Evolutionary conservation across 345 rosid species (phyloP).

Genomic region (Lepidium didymum): DNA sequence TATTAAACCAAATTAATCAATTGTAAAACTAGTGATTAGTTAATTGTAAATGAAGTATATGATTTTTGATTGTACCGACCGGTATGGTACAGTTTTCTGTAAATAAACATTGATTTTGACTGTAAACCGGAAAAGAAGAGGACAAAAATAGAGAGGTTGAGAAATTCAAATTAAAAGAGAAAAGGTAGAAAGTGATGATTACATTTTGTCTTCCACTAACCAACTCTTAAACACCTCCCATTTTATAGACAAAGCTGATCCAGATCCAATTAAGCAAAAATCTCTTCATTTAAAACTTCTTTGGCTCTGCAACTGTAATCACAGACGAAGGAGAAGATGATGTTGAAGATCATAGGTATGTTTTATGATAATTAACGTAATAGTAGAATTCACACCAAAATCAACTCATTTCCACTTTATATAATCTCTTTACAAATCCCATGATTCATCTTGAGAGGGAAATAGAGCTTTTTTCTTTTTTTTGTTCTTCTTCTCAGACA

Average conservation of each 20-base stretch:
- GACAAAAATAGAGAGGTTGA: background rate
- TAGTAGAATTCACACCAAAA: conserved; percentile 23
- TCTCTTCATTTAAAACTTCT: background rate
- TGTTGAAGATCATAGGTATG: conserved; percentile 2
- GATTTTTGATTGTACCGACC: background rate
- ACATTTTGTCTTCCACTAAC: conserved; percentile 33
- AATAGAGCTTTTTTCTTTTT: background rate
- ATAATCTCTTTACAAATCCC: conserved; percentile 26
- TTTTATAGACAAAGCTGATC: conserved; percentile 7
- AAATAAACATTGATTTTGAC: background rate
- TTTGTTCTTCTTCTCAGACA: conserved; percentile 16
- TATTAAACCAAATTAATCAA: conserved; percentile 5
- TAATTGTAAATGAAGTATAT: too few species aligned
- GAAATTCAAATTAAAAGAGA: conserved; percentile 14
- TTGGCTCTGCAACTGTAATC: conserved; percentile 4
- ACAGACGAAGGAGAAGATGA: conserved; percentile 2
- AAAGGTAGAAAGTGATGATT: conserved; percentile 28
- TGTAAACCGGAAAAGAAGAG: conserved; percentile 2
- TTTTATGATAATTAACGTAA: background rate
- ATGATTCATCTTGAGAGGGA: conserved; percentile 8
- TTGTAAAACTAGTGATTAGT: conserved; percentile 8
- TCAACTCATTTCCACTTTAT: conserved; percentile 24
- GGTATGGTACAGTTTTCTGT: background rate
- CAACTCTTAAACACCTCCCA: background rate
- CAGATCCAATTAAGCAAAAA: conserved; percentile 14